Evolutionary conservation across 1,139 yeast genomes (phyloP).

Genomic region (Ogataea hybrid): DNA sequence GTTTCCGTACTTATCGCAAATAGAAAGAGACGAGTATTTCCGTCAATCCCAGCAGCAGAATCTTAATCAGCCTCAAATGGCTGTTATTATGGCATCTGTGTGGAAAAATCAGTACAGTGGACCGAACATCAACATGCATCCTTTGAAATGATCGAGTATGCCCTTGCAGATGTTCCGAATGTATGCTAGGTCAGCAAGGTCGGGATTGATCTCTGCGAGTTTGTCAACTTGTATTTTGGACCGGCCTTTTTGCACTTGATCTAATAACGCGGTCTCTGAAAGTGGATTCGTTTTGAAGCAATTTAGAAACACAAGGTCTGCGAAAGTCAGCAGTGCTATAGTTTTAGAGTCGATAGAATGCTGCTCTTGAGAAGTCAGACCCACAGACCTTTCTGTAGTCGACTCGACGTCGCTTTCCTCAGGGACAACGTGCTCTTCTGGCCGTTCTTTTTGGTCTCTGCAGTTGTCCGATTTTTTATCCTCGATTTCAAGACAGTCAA

Average conservation of each 20-base stretch:
- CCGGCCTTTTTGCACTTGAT: not conserved
- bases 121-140: conserved; percentile 24
- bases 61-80: too few relatives aligned
- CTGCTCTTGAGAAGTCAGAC: not conserved
- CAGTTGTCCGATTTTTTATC: not conserved
- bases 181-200: conserved; percentile 15
- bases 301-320: conserved; percentile 24
- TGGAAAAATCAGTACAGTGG: conserved; percentile 21
- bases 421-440: not conserved
- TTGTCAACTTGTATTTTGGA: not conserved
- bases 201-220: conserved; percentile 9
- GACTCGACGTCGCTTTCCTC: not conserved
- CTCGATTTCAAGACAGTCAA: conserved; percentile 2
- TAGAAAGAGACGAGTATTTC: too few relatives aligned
- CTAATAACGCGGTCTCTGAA: conserved; percentile 6
- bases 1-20: too few relatives aligned
- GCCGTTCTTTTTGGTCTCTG: not conserved
- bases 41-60: too few relatives aligned
- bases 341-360: not conserved
- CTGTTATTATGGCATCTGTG: too few relatives aligned
- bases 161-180: conserved; percentile 9
- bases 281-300: conserved; percentile 14
- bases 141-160: conserved; percentile 23
- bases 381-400: conserved; percentile 1
- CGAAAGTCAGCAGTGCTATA: conserved; percentile 19